A percentile compares a stretch with the other conserved stretches of the same genome.
Evolutionary conservation across 2,329 filamentous ascomycete genomes (phyloP).

Genomic region (Pseudogymnoascus sp.): DNA sequence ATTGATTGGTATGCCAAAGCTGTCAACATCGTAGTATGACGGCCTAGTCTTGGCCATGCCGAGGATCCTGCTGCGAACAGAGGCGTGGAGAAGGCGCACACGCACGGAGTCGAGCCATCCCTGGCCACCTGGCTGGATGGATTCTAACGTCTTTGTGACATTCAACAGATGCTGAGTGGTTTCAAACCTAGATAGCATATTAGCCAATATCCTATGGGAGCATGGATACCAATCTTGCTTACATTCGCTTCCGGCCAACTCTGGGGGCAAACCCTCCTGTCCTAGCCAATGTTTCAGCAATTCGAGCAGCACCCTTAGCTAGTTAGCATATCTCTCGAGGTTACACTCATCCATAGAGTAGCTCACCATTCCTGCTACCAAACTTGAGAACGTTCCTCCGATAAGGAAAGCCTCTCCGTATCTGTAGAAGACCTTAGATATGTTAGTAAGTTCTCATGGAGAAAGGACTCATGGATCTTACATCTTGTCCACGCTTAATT

Average conservation of each 20-base stretch:
- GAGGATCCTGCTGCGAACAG: slow-evolving; percentile 58
- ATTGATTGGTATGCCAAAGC: slow-evolving; percentile 61
- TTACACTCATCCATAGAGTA: neutral
- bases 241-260: slow-evolving; percentile 56
- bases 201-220: neutral
- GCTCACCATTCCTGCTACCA: slow-evolving; percentile 2
- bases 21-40: slow-evolving; percentile 52
- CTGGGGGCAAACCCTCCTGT: slow-evolving; percentile 67
- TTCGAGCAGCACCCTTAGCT: slow-evolving; percentile 63
- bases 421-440: slow-evolving; percentile 54
- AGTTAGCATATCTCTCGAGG: neutral
- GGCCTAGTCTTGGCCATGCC: slow-evolving; percentile 47
- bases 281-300: slow-evolving; percentile 65
- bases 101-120: slow-evolving; percentile 58
- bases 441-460: neutral
- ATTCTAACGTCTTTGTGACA: slow-evolving; percentile 55
- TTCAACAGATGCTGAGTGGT: slow-evolving; percentile 71
- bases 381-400: slow-evolving; percentile 2
- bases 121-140: slow-evolving; percentile 59
- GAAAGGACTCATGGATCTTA: neutral
- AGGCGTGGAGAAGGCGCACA: slow-evolving; percentile 61
- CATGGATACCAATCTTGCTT: slow-evolving; percentile 24
- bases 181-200: slow-evolving; percentile 39
- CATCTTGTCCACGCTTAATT: slow-evolving; percentile 63
- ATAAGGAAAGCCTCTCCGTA: slow-evolving; percentile 62